phyloP scores from a whole-genome alignment of 768 basidiomycete genomes.

The Pisolithus orientalis region DNA sequence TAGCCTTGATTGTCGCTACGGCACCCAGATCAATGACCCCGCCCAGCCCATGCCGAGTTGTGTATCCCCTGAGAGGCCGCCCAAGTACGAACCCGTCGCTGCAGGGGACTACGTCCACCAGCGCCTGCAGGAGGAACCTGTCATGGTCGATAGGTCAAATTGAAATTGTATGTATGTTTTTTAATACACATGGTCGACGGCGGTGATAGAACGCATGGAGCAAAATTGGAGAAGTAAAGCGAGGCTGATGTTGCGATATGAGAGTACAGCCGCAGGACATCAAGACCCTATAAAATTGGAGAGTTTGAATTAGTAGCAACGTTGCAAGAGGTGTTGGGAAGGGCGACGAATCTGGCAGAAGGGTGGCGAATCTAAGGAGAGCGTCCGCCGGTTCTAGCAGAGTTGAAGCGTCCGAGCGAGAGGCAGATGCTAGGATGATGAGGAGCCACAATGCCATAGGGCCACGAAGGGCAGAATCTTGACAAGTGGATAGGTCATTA shows the following conservation, averaged over 20 bases:
- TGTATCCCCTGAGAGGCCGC: slow-evolving; percentile 47
- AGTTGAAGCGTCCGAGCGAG: too few relatives aligned
- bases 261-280: too few relatives aligned
- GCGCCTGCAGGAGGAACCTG: slow-evolving; percentile 45
- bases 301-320: too few relatives aligned
- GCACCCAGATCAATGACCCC: neutral
- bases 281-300: too few relatives aligned
- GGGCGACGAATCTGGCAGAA: slow-evolving; percentile 41
- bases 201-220: too few relatives aligned
- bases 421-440: slow-evolving; percentile 30
- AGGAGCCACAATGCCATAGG: slow-evolving; percentile 51
- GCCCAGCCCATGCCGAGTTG: slow-evolving; percentile 40
- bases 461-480: slow-evolving; percentile 30
- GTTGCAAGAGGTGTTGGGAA: too few relatives aligned
- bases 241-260: too few relatives aligned
- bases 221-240: too few relatives aligned
- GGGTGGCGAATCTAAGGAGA: slow-evolving; percentile 65
- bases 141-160: too few relatives aligned
- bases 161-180: too few relatives aligned
- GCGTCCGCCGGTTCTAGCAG: slow-evolving; percentile 54
- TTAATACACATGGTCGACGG: too few relatives aligned
- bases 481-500: slow-evolving; percentile 38
- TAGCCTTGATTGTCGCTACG: neutral
- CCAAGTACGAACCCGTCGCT: slow-evolving; percentile 63
- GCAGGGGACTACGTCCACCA: slow-evolving; percentile 84